phyloP scores from a whole-genome alignment of 345 rosid species.

The Acer saccharum region DNA sequence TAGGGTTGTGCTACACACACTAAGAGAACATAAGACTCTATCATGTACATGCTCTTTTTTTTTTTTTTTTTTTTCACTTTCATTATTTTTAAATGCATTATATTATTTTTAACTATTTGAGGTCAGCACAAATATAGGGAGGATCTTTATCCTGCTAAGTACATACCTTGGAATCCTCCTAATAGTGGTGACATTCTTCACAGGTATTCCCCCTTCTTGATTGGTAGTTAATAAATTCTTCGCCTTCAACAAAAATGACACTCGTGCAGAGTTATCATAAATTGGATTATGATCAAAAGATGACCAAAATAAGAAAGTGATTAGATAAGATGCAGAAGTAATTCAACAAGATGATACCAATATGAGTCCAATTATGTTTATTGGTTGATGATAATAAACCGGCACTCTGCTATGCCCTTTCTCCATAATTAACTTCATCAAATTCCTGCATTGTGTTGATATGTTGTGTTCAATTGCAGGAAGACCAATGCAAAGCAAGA shows the following conservation, averaged over 20 bases:
- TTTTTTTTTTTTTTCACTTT: no score
- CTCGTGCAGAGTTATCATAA: background rate
- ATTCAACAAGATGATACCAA: slow-evolving; percentile 35
- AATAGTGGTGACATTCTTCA: slow-evolving; percentile 50
- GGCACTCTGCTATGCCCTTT: slow-evolving; percentile 80
- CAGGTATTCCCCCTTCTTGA: slow-evolving; percentile 53
- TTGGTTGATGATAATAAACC: slow-evolving; percentile 55
- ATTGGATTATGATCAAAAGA: background rate
- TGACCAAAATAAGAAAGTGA: background rate
- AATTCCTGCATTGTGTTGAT: slow-evolving; percentile 35
- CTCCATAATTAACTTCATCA: slow-evolving; percentile 59
- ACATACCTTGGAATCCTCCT: slow-evolving; percentile 65
- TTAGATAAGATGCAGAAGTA: background rate
- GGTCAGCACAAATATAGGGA: no score
- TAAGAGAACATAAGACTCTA: background rate
- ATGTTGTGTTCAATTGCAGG: background rate
- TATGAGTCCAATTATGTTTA: slow-evolving; percentile 65
- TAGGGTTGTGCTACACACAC: no score
- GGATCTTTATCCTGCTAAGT: no score
- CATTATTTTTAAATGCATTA: no score
- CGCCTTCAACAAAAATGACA: slow-evolving; percentile 34
- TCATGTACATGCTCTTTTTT: background rate
- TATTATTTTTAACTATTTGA: no score
- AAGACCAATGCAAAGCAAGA: background rate
- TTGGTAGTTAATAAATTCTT: slow-evolving; percentile 59